Base-by-base conservation (phyloP, 1,284 basidiomycete genomes). In the Fistulinella cinereoalba region DNA sequence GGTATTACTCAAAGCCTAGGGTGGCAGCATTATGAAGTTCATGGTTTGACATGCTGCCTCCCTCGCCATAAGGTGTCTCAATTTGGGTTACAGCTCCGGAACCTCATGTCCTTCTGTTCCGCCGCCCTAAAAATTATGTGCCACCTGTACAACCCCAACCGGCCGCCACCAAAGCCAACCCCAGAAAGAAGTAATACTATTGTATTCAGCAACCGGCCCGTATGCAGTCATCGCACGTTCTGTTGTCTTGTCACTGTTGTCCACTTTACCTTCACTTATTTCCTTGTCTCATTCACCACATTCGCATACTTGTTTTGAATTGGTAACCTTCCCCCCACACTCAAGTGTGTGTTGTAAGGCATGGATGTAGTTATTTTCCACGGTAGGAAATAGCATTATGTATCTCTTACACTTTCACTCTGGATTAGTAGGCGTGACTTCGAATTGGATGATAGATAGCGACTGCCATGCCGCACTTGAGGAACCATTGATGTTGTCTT, bases 11-110 rank as follows among this genome's bases (percentile, higher is more conserved):
- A 97, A 69, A 94, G 91, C 68, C 73, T 96, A 41, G 95, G 95
- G 10, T 98, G 95, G 95, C 90, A 94, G 65, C 94, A 97, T 62
- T 97, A 97, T 60, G 95, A 96, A 73, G 92, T 97, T 31, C 95
- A 97, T 64, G 90, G 92, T 93, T 58, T 61, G 84, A 69, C 19
- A 29, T 41, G 8, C 25, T 21, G 21, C 25, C 12, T 34, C n/a
- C 43, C 32, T 39, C 8, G 6, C 21, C 12, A 27, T 18, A 5
- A 38, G 10, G 19, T n/a, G 44, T 29, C 50, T 57, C 32, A 64
- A 43, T 33, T 18, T 21, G 25, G 37, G 36, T 40, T 36, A 33
- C 54, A 92, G 90, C 88, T 37, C 90, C 90, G 15, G 90, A 93
- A 65, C 90, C 90, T 7, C 89, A 92, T 60, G 87, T 91, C 39